Conservation (phyloP, 768 basidiomycete species). For the Termitomyces sp. region DNA sequence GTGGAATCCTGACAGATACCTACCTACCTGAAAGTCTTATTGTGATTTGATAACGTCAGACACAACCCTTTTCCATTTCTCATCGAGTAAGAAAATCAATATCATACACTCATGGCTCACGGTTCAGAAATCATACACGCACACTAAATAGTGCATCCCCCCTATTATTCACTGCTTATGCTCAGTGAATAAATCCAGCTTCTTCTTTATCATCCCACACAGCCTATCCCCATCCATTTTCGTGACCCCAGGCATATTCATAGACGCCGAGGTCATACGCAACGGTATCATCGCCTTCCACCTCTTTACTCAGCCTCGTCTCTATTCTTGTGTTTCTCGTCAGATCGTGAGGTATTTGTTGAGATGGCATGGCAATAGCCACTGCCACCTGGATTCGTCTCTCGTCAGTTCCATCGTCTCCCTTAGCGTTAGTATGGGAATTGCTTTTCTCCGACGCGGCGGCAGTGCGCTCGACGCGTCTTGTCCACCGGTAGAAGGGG, state of each 20-base stretch:
- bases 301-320: constrained; percentile 7
- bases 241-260: constrained; percentile 26
- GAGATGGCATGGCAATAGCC: constrained; percentile 17
- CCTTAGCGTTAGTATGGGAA: neutral
- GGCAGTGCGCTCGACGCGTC: neutral
- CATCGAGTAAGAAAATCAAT: neutral
- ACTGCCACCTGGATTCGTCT: constrained; percentile 12
- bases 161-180: neutral
- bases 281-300: constrained; percentile 10
- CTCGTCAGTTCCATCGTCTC: neutral
- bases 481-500: constrained; percentile 4
- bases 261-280: constrained; percentile 34
- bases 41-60: neutral
- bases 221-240: constrained; percentile 9
- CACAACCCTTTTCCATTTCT: neutral
- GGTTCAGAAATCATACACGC: neutral
- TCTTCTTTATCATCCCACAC: no score
- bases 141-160: neutral
- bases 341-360: neutral
- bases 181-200: no score
- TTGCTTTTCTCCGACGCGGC: neutral
- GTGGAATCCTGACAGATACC: neutral
- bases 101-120: neutral
- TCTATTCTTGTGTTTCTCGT: neutral
- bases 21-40: neutral